A percentile compares a stretch with the other conserved stretches of the same genome.
Conservation (phyloP, 2,329 filamentous ascomycete species). For the Thelonectria discophora region DNA sequence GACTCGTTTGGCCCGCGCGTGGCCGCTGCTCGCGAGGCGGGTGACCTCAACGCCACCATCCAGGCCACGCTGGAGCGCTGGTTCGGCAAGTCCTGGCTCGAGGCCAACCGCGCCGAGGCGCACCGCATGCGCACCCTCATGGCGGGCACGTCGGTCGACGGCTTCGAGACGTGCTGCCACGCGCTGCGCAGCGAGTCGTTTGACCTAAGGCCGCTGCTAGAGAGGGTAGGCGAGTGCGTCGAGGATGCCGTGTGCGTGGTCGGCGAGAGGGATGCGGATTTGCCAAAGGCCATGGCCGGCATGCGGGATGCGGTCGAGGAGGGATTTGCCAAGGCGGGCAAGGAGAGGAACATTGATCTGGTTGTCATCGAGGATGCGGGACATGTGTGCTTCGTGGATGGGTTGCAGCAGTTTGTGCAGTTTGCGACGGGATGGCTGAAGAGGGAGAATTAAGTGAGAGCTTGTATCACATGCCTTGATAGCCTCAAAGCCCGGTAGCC, state of each 20-base stretch:
- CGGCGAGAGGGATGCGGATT: constrained; percentile 53
- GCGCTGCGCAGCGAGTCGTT: constrained; percentile 50
- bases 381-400: constrained; percentile 52
- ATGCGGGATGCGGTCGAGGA: constrained; percentile 49
- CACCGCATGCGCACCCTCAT: constrained; percentile 48
- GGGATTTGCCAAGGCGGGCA: constrained; percentile 42
- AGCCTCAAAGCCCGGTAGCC: too few species aligned
- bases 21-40: constrained; percentile 45
- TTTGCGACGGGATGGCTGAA: constrained; percentile 25
- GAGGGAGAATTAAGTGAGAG: too few species aligned
- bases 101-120: constrained; percentile 47
- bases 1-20: constrained; percentile 51
- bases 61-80: constrained; percentile 51
- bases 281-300: constrained; percentile 50
- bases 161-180: constrained; percentile 53
- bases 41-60: constrained; percentile 45
- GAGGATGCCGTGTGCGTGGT: constrained; percentile 50
- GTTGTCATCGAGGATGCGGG: constrained; percentile 49
- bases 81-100: constrained; percentile 52
- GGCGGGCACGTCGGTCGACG: constrained; percentile 50
- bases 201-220: constrained; percentile 50
- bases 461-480: too few species aligned
- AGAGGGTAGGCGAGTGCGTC: constrained; percentile 46
- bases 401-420: constrained; percentile 43
- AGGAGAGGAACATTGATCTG: constrained; percentile 42